phyloP scores from a whole-genome alignment of 257 asterid species.

The Marsdenia floribunda region DNA sequence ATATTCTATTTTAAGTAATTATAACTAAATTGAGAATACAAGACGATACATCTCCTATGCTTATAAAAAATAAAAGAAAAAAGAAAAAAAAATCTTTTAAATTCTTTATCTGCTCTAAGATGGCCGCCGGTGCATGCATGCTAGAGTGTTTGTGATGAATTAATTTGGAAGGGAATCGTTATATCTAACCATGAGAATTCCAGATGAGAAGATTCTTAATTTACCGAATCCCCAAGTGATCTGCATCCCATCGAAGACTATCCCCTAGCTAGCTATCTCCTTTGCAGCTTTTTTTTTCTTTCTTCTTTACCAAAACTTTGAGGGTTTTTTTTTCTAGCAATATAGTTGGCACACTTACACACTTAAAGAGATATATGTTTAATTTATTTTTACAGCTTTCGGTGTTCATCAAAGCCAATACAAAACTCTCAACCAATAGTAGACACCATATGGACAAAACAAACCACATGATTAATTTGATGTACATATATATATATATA shows the following conservation, averaged over 20 bases:
- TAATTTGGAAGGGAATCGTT: not conserved
- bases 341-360: constrained; percentile 31
- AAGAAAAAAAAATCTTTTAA: too few relatives aligned
- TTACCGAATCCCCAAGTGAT: constrained; percentile 16
- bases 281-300: not conserved
- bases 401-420: constrained; percentile 19
- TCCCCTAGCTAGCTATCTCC: not conserved
- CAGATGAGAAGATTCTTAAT: constrained; percentile 16
- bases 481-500: constrained; percentile 6
- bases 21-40: too few relatives aligned
- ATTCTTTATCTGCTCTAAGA: too few relatives aligned
- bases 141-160: not conserved
- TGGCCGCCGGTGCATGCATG: not conserved
- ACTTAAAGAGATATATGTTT: constrained; percentile 12
- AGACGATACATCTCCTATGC: too few relatives aligned
- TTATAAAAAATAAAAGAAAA: too few relatives aligned
- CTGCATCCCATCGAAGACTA: too few relatives aligned
- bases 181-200: constrained; percentile 7
- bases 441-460: constrained; percentile 16
- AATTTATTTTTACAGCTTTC: constrained; percentile 22
- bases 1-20: too few relatives aligned
- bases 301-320: constrained; percentile 14
- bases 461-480: constrained; percentile 46
- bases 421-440: constrained; percentile 20
- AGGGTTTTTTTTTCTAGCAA: not conserved